A percentile compares a stretch with the other conserved stretches of the same genome.
Evolutionary conservation across 2,329 filamentous ascomycete species (phyloP).

Genomic region (Cytospora chrysosperma): DNA sequence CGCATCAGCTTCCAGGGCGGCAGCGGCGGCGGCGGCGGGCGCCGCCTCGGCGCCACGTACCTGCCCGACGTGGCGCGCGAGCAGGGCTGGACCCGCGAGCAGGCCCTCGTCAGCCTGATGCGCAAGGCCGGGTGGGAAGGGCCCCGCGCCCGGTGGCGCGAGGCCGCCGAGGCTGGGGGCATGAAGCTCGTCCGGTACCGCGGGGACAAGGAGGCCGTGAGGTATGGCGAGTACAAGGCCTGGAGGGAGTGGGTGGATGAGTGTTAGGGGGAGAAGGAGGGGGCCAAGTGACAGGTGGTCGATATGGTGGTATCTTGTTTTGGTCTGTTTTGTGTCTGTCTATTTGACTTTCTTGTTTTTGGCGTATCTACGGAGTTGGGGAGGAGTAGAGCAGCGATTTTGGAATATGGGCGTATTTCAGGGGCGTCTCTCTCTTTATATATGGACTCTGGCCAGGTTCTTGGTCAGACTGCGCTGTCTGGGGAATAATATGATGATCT

Average conservation of each 20-base stretch:
- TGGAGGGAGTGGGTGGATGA: constrained; percentile 73
- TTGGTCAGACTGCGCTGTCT: not conserved
- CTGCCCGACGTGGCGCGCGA: constrained; percentile 88
- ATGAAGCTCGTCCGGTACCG: constrained; percentile 82
- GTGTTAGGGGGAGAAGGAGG: constrained; percentile 24
- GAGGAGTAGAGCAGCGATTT: not conserved
- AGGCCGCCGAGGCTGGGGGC: constrained; percentile 53
- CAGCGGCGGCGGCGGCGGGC: constrained; percentile 70
- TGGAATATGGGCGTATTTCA: not conserved
- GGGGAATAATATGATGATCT: not conserved
- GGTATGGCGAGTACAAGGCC: constrained; percentile 71
- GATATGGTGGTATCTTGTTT: not conserved
- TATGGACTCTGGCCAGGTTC: not conserved
- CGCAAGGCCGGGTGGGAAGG: constrained; percentile 92
- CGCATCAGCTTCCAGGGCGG: constrained; percentile 81
- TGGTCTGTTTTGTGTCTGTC: not conserved
- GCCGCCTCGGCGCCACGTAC: constrained; percentile 86
- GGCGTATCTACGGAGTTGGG: not conserved
- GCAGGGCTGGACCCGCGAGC: constrained; percentile 93
- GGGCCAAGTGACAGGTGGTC: not conserved
- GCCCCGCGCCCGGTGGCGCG: constrained; percentile 74
- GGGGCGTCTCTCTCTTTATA: constrained; percentile 9
- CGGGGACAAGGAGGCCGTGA: constrained; percentile 72
- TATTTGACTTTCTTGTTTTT: not conserved
- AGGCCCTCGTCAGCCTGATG: constrained; percentile 87